These are phyloP conservation scores for Seminavis robusta DNA, from an alignment of 108 stramenopile genomes.

Conservation along the genomic window DNA sequence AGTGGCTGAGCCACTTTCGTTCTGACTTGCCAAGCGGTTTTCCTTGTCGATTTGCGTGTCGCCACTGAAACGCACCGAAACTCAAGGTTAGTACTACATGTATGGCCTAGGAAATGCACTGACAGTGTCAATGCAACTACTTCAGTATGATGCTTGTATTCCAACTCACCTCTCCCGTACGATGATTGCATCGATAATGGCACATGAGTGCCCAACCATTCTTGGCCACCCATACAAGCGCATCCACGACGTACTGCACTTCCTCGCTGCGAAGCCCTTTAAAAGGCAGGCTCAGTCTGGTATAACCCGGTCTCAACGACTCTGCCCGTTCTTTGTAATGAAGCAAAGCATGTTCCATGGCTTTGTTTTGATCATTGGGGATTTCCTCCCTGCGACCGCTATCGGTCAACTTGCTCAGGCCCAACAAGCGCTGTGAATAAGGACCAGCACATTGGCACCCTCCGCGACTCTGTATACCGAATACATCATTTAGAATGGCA, in stretches of 20 bases:
- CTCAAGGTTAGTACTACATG: background rate
- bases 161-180: conserved; percentile 21
- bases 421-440: conserved; percentile 81
- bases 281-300: conserved; percentile 85
- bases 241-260: conserved; percentile 86
- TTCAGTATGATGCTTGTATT: background rate
- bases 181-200: conserved; percentile 82
- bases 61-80: conserved; percentile 32
- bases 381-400: conserved; percentile 18
- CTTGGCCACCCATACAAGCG: conserved; percentile 87
- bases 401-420: conserved; percentile 38
- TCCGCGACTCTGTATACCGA: conserved; percentile 94
- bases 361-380: conserved; percentile 48
- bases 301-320: conserved; percentile 88
- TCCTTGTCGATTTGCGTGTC: conserved; percentile 75
- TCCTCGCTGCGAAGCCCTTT: conserved; percentile 64
- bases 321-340: conserved; percentile 76
- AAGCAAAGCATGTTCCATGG: conserved; percentile 84
- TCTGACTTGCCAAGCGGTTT: conserved; percentile 73
- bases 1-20: conserved; percentile 78
- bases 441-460: conserved; percentile 96
- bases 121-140: background rate
- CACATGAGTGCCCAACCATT: conserved; percentile 89
- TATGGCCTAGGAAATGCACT: background rate
- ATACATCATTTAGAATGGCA: conserved; percentile 95